Percentiles rank a stretch among this genome's conserved stretches.
Conservation (phyloP, 495 filamentous ascomycete genomes). For the Lophiostoma macrostomum region DNA sequence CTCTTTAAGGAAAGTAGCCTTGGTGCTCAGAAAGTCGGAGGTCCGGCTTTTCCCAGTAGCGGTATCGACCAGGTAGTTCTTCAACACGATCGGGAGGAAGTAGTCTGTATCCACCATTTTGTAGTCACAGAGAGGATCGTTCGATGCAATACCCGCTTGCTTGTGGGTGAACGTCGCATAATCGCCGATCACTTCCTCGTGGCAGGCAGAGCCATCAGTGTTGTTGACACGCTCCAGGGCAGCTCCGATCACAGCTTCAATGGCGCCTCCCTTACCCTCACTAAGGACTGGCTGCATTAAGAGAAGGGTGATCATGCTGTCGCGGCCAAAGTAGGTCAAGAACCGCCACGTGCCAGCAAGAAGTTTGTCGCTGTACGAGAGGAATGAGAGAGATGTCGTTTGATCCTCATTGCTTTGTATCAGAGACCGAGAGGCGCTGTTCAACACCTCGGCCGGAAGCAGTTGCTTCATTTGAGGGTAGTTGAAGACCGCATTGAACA, state of each 20-base stretch:
- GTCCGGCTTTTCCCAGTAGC: slow-evolving; percentile 43
- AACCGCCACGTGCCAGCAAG: slow-evolving; percentile 66
- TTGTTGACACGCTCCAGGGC: slow-evolving; percentile 59
- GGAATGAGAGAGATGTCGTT: slow-evolving; percentile 55
- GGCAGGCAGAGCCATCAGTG: slow-evolving; percentile 58
- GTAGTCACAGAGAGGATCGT: slow-evolving; percentile 57
- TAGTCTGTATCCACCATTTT: slow-evolving; percentile 68
- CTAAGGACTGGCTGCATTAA: slow-evolving; percentile 58
- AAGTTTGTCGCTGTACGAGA: slow-evolving; percentile 61
- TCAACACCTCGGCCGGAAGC: slow-evolving; percentile 49
- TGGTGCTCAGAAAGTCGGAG: slow-evolving; percentile 50
- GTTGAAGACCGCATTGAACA: slow-evolving; percentile 57
- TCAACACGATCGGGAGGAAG: slow-evolving; percentile 56
- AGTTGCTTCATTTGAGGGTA: slow-evolving; percentile 60
- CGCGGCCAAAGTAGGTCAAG: slow-evolving; percentile 64
- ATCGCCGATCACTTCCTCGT: slow-evolving; percentile 66
- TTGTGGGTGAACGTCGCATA: slow-evolving; percentile 60
- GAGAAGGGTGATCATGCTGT: slow-evolving; percentile 59
- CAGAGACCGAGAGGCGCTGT: slow-evolving; percentile 45
- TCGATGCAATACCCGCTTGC: slow-evolving; percentile 52
- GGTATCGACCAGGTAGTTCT: slow-evolving; percentile 56
- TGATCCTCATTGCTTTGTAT: slow-evolving; percentile 47
- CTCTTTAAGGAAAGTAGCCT: slow-evolving; percentile 44
- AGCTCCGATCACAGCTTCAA: slow-evolving; percentile 59
- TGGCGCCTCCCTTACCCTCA: slow-evolving; percentile 52